Percentiles rank a stretch among this genome's conserved stretches.
These are phyloP conservation scores for Chalara sp. DNA, from an alignment of 2,329 filamentous ascomycete genomes.

Conservation along the genomic window DNA sequence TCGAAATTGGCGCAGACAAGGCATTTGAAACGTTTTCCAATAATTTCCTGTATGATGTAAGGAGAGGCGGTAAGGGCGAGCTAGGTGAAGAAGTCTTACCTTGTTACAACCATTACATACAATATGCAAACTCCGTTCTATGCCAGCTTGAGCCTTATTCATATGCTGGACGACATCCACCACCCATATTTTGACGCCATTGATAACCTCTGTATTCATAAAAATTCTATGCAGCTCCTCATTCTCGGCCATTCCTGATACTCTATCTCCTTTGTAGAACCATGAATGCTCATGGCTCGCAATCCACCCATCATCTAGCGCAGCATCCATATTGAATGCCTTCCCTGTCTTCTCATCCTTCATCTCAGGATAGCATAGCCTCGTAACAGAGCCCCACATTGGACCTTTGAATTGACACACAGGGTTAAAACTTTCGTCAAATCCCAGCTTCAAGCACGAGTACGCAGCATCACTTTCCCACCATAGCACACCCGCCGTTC, in stretches of 20 bases:
- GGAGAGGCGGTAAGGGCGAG: no score
- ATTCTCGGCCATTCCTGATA: neutral
- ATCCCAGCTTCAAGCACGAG: slow-evolving; percentile 5
- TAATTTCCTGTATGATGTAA: no score
- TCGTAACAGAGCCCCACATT: neutral
- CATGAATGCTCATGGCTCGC: neutral
- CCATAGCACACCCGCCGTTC: slow-evolving; percentile 7
- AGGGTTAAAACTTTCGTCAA: slow-evolving; percentile 7
- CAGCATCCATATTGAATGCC: neutral
- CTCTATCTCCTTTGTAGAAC: slow-evolving; percentile 1
- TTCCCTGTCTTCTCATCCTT: neutral
- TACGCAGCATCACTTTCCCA: neutral
- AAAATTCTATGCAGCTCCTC: neutral
- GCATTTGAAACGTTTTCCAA: no score
- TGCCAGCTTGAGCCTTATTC: no score
- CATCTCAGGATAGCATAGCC: no score
- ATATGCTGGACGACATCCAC: slow-evolving; percentile 1
- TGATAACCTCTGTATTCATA: slow-evolving; percentile 1
- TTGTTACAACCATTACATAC: no score
- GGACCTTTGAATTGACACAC: neutral
- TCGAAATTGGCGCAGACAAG: no score
- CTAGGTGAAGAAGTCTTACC: no score
- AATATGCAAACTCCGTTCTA: no score
- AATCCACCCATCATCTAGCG: neutral
- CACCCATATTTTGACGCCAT: slow-evolving; percentile 1